These are phyloP conservation scores for Ulvella scutata DNA, from an alignment of 139 green algal genomes.

Conservation along the genomic window DNA sequence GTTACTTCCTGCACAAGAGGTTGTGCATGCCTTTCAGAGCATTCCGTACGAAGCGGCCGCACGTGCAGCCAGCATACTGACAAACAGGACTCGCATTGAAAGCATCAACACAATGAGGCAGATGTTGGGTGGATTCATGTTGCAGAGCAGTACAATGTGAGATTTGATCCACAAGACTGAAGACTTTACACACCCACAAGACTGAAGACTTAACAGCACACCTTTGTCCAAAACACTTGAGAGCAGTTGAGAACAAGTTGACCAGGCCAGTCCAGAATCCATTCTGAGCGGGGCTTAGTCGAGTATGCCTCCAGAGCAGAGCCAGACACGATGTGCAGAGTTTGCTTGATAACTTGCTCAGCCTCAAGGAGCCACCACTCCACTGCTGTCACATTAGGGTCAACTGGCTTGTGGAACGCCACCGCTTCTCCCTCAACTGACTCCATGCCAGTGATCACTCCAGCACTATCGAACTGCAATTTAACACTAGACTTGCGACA, in stretches of 20 bases:
- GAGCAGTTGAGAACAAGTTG: constrained; percentile 55
- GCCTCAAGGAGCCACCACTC: constrained; percentile 43
- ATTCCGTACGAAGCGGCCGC: too few relatives aligned
- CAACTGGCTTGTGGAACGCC: constrained; percentile 36
- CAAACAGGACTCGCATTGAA: constrained; percentile 43
- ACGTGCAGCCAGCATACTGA: too few relatives aligned
- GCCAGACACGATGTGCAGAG: constrained; percentile 38
- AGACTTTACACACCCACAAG: neutral
- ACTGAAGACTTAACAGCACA: neutral
- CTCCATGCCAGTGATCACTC: constrained; percentile 30
- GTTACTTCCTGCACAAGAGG: constrained; percentile 29
- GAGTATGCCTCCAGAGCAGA: constrained; percentile 38
- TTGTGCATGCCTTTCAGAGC: too few relatives aligned
- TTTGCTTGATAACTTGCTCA: constrained; percentile 42
- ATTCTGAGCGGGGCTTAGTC: constrained; percentile 22
- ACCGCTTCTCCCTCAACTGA: constrained; percentile 54
- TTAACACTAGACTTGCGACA: neutral
- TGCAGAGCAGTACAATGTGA: too few relatives aligned
- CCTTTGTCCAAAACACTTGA: constrained; percentile 24
- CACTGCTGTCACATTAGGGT: constrained; percentile 35
- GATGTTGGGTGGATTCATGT: too few relatives aligned
- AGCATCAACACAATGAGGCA: neutral
- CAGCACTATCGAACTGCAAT: constrained; percentile 20
- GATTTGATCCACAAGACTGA: neutral
- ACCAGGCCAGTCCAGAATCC: constrained; percentile 58